These are phyloP conservation scores for Talinum fruticosum DNA, from an alignment of 148 eudicot genomes.

Conservation along the genomic window DNA sequence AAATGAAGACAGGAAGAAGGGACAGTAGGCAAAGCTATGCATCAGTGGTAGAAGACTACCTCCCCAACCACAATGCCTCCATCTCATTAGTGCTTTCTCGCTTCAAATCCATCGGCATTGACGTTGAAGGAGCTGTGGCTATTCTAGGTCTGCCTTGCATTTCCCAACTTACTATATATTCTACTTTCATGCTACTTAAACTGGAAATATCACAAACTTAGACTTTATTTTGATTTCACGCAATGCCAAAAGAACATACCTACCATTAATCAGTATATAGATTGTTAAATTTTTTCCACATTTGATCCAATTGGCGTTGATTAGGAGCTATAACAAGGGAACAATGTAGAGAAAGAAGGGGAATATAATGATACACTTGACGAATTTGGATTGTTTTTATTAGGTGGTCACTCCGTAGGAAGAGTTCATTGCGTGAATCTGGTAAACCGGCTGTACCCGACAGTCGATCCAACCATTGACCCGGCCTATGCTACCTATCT, in stretches of 20 bases:
- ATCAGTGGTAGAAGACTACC: constrained; percentile 35
- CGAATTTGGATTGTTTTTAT: neutral
- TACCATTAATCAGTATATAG: too few species aligned
- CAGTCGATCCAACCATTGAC: constrained; percentile 64
- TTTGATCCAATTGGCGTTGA: too few species aligned
- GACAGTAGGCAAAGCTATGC: constrained; percentile 49
- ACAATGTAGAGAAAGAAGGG: too few species aligned
- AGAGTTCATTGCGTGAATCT: constrained; percentile 65
- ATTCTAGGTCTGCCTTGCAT: constrained; percentile 45
- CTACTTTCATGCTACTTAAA: neutral
- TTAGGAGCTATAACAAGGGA: too few species aligned
- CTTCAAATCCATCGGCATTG: constrained; percentile 57
- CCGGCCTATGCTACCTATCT: constrained; percentile 59
- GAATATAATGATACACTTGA: neutral
- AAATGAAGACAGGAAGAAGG: constrained; percentile 74
- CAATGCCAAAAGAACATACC: too few species aligned
- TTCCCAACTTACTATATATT: neutral
- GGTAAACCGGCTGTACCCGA: constrained; percentile 66
- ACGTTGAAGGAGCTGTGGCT: constrained; percentile 61
- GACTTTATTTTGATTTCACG: too few species aligned
- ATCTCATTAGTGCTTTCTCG: constrained; percentile 47
- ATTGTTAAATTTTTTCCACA: too few species aligned
- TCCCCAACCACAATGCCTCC: constrained; percentile 64
- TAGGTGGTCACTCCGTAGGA: constrained; percentile 93
- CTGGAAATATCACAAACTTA: too few species aligned